These are phyloP conservation scores for Sclerotinia spermophila DNA, from an alignment of 2,329 filamentous ascomycete species.

Conservation along the genomic window DNA sequence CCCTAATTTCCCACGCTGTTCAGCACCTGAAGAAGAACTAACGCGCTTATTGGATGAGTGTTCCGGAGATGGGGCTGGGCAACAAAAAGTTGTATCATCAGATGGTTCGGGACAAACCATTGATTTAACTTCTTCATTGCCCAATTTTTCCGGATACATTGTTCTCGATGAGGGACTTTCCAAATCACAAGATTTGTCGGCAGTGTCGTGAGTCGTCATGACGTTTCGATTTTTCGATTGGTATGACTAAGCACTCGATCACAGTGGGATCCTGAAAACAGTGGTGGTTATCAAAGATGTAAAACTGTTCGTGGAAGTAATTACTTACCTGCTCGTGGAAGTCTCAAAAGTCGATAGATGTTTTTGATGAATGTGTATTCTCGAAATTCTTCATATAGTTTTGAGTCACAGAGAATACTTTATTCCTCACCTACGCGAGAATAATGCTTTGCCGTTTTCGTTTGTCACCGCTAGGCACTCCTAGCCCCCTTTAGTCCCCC, in stretches of 20 bases:
- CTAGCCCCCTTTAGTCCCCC: background rate
- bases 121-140: background rate
- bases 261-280: background rate
- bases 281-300: background rate
- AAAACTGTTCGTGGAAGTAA: background rate
- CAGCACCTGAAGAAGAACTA: background rate
- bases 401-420: too few species aligned
- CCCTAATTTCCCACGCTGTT: background rate
- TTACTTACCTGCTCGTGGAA: background rate
- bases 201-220: background rate
- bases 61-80: background rate
- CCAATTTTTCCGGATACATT: too few species aligned
- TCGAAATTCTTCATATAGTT: background rate
- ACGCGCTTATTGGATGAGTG: background rate
- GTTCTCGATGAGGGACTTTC: background rate
- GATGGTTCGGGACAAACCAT: background rate
- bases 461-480: too few species aligned
- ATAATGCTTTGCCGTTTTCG: too few species aligned
- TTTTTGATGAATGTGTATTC: background rate
- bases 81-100: rapidly evolving
- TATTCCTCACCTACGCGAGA: too few species aligned
- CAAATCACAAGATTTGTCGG: background rate
- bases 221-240: background rate
- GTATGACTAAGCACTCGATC: background rate
- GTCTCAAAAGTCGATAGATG: background rate